phyloP scores from a whole-genome alignment of 73 alveolate genomes.

The Effrenium voratum region DNA sequence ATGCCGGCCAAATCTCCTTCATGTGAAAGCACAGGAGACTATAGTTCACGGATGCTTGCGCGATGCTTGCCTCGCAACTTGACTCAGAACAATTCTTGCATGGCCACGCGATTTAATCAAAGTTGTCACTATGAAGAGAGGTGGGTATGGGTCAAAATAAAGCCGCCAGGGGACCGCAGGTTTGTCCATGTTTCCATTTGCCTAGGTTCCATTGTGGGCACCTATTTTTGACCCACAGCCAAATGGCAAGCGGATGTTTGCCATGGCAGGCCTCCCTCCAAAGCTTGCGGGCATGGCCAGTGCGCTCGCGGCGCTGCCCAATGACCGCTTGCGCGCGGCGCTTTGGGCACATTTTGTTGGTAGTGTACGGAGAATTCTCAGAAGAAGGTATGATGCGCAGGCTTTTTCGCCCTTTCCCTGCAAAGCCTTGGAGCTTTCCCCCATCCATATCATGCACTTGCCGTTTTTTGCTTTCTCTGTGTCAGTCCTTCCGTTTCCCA shows the following conservation, averaged over 20 bases:
- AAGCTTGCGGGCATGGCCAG: conserved; percentile 79
- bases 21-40: too few relatives aligned
- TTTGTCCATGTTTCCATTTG: not conserved
- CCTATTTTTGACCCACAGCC: not conserved
- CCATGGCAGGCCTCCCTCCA: conserved; percentile 29
- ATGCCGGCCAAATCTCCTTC: too few relatives aligned
- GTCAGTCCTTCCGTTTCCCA: not conserved
- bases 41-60: too few relatives aligned
- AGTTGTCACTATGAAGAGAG: not conserved
- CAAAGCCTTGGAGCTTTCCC: too few relatives aligned
- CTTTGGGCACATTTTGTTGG: too few relatives aligned
- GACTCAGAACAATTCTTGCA: not conserved
- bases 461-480: not conserved
- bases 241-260: not conserved
- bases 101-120: not conserved
- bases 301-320: conserved; percentile 61
- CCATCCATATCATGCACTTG: not conserved
- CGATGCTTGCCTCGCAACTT: too few relatives aligned
- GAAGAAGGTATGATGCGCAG: too few relatives aligned
- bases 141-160: not conserved
- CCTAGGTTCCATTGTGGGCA: not conserved
- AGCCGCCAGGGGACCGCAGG: not conserved
- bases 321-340: conserved; percentile 87
- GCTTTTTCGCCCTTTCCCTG: too few relatives aligned
- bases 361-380: too few relatives aligned